Percentiles rank a stretch among this genome's conserved stretches.
Evolutionary conservation across 2,329 filamentous ascomycete species (phyloP).

Genomic region (Calonectria ilicicola): DNA sequence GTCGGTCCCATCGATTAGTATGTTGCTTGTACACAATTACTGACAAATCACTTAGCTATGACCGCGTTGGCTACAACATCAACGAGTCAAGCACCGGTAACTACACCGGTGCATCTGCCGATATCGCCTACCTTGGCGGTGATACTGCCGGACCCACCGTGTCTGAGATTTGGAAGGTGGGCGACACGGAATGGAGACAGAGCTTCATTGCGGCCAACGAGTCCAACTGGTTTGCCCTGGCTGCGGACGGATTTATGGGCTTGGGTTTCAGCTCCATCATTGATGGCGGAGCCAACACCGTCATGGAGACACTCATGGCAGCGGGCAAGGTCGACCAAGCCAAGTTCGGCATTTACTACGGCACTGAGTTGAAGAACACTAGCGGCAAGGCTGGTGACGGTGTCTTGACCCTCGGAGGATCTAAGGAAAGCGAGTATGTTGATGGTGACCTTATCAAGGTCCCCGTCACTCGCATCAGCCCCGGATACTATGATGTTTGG

Average conservation of each 20-base stretch:
- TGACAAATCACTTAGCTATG: constrained; percentile 31
- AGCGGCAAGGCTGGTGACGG: constrained; percentile 36
- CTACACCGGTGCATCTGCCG: constrained; percentile 35
- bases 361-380: constrained; percentile 25
- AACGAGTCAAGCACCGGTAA: constrained; percentile 41
- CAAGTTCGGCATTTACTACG: constrained; percentile 48
- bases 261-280: constrained; percentile 49
- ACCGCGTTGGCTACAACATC: constrained; percentile 44
- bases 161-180: constrained; percentile 41
- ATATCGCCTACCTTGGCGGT: constrained; percentile 49
- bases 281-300: constrained; percentile 44
- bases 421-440: constrained; percentile 45
- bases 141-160: constrained; percentile 39
- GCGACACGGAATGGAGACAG: constrained; percentile 43
- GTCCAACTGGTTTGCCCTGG: constrained; percentile 44
- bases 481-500: constrained; percentile 47
- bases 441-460: constrained; percentile 40
- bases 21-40: neutral
- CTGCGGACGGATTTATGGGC: constrained; percentile 51
- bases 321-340: constrained; percentile 44
- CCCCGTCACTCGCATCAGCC: constrained; percentile 28
- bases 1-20: constrained; percentile 8
- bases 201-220: constrained; percentile 46
- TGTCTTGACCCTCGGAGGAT: constrained; percentile 48
- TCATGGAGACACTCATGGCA: constrained; percentile 48